A percentile compares a stretch with the other conserved stretches of the same genome.
Evolutionary conservation across 441 rosid species (phyloP).

Genomic region (Bocquillonia castaneifolia): DNA sequence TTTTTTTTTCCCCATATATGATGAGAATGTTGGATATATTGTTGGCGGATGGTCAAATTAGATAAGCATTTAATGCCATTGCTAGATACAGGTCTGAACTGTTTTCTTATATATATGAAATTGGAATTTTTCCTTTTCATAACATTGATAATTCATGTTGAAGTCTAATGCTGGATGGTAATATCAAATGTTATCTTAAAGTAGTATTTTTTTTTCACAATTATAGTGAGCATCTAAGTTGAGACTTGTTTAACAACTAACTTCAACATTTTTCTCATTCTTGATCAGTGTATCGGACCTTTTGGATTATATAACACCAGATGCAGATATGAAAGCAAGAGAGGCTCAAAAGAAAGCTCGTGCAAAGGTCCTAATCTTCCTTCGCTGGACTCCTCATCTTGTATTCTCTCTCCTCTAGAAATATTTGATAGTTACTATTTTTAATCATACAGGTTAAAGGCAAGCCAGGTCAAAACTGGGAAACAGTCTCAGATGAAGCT

Average conservation of each 20-base stretch:
- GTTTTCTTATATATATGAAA: constrained; percentile 20
- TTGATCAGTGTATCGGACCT: constrained; percentile 66
- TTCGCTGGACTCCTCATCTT: background rate
- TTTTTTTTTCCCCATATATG: constrained; percentile 1
- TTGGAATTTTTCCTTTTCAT: constrained; percentile 13
- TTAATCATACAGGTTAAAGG: constrained; percentile 58
- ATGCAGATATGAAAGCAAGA: constrained; percentile 47
- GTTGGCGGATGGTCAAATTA: background rate
- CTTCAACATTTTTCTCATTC: constrained; percentile 19
- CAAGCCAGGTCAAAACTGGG: constrained; percentile 41
- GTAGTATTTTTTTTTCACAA: background rate
- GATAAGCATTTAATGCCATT: background rate
- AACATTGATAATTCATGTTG: background rate
- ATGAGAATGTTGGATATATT: background rate
- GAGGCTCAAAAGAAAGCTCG: constrained; percentile 57
- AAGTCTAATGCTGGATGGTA: background rate
- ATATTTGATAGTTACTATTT: constrained; percentile 21
- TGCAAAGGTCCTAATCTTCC: constrained; percentile 43
- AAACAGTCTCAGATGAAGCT: constrained; percentile 48
- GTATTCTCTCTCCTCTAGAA: constrained; percentile 15
- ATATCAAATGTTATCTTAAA: background rate
- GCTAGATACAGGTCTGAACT: constrained; percentile 25
- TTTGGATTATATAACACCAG: constrained; percentile 54
- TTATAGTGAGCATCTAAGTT: background rate
- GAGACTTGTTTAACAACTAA: background rate